Evolutionary conservation across 176 grass and related monocot genomes (phyloP).

Genomic region (maize (Zea mays)): Zm-B73-REFERENCE-NAM-5.0 NC_050096.1:269854001-269854500

Average conservation of each 20-base stretch:
- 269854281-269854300: slow-evolving; percentile 8
- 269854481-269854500: slow-evolving; percentile 80
- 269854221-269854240: background rate
- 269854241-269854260: background rate
- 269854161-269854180: slow-evolving; percentile 96
- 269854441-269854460: slow-evolving; percentile 78
- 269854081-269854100: slow-evolving; percentile 70
- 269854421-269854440: slow-evolving; percentile 93
- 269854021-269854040: background rate
- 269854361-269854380: slow-evolving; percentile 93
- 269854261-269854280: slow-evolving; percentile 42
- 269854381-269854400: slow-evolving; percentile 97
- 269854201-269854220: slow-evolving; percentile 86
- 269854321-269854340: background rate
- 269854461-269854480: slow-evolving; percentile 88
- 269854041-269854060: background rate
- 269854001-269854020: background rate
- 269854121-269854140: slow-evolving; percentile 94
- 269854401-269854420: slow-evolving; percentile 92
- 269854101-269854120: slow-evolving; percentile 90
- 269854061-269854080: background rate
- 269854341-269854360: background rate
- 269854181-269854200: slow-evolving; percentile 99
- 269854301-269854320: background rate
- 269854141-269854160: slow-evolving; percentile 82